Evolutionary conservation across 1,284 basidiomycete genomes (phyloP).

Genomic region (Ustilago xerochloae): DNA sequence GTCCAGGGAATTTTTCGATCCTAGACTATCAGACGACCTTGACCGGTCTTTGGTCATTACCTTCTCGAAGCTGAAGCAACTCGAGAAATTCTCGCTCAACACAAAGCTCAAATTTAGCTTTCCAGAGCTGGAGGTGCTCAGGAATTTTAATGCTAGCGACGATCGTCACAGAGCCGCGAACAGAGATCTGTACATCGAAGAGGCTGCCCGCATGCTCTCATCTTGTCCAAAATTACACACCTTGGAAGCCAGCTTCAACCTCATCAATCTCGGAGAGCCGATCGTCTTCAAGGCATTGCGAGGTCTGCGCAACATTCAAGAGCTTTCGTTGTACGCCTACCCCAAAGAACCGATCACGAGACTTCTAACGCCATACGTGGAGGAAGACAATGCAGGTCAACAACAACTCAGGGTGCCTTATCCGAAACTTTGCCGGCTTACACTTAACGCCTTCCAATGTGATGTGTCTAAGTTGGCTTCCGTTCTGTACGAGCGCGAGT

Average conservation of each 20-base stretch:
- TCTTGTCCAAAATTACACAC: conserved; percentile 2
- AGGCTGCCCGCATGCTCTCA: not conserved
- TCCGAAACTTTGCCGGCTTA: not conserved
- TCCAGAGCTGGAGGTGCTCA: not conserved
- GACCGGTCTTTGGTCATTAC: not conserved
- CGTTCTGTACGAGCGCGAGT: not conserved
- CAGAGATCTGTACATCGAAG: not conserved
- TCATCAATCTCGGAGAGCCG: not conserved
- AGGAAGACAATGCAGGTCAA: not conserved
- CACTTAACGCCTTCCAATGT: not conserved
- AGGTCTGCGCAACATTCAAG: not conserved
- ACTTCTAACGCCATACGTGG: not conserved
- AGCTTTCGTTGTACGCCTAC: not conserved
- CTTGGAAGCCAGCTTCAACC: not conserved
- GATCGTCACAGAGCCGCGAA: not conserved
- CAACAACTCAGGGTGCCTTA: not conserved
- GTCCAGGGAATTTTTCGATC: not conserved
- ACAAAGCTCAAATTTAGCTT: conserved; percentile 1
- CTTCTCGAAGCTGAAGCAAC: not conserved
- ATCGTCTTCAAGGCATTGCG: not conserved
- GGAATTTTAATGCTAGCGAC: not conserved
- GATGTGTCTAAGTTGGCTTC: not conserved
- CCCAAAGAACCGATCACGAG: not conserved
- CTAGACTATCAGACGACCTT: not conserved
- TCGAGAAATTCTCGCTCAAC: not conserved